These are phyloP conservation scores for Brettanomyces nanus DNA, from an alignment of 805 yeast genomes.

Conservation along the genomic window DNA sequence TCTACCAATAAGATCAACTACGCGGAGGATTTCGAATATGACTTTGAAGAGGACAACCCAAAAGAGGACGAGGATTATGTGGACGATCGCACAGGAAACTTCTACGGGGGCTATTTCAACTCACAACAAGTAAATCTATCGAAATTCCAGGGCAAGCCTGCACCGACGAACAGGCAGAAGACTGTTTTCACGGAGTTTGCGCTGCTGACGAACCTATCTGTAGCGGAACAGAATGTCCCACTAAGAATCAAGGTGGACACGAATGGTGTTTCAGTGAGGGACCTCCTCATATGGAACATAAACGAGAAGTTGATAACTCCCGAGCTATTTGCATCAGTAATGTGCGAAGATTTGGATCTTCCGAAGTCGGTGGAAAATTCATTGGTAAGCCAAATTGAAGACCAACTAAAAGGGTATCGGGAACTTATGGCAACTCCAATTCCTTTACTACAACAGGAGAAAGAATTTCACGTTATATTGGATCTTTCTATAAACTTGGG, in stretches of 20 bases:
- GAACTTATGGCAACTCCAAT: slow-evolving; percentile 50
- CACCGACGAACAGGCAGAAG: slow-evolving; percentile 30
- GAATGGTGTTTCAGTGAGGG: slow-evolving; percentile 46
- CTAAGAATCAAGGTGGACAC: slow-evolving; percentile 55
- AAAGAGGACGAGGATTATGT: slow-evolving; percentile 34
- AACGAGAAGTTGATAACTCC: slow-evolving; percentile 63
- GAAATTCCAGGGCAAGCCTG: slow-evolving; percentile 31
- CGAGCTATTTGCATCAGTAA: slow-evolving; percentile 61
- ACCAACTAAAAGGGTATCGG: slow-evolving; percentile 73
- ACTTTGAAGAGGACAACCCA: slow-evolving; percentile 24
- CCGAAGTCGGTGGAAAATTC: slow-evolving; percentile 55
- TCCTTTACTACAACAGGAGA: slow-evolving; percentile 21
- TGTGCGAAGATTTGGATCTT: slow-evolving; percentile 79
- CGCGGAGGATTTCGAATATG: slow-evolving; percentile 68
- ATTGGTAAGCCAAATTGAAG: slow-evolving; percentile 62
- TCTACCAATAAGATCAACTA: slow-evolving; percentile 57
- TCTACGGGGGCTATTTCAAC: not conserved
- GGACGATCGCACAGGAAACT: slow-evolving; percentile 30
- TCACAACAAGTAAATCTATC: slow-evolving; percentile 15
- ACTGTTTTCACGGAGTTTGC: slow-evolving; percentile 27
- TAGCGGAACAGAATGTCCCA: slow-evolving; percentile 49
- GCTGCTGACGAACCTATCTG: slow-evolving; percentile 26
- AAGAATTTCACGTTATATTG: slow-evolving; percentile 67
- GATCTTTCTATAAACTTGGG: slow-evolving; percentile 77
- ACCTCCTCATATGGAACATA: slow-evolving; percentile 68